Base-by-base conservation (phyloP, 805 yeast genomes). In the Barnettozyma vustinii region DNA sequence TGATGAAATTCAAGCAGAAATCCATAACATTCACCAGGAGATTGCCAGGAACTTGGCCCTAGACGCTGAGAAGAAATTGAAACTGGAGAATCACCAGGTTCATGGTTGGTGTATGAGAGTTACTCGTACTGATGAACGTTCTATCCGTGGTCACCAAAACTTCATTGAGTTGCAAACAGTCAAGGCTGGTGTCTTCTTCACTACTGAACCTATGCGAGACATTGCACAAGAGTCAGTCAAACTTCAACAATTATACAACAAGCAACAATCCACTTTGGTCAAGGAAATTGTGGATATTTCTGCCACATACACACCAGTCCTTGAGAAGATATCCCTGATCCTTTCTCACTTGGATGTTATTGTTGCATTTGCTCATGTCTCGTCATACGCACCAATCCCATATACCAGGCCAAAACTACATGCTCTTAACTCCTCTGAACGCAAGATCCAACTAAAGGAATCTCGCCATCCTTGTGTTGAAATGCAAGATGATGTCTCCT, bases 391-490 rank as follows among this genome's bases (percentile, higher is more conserved):
- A 0, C 92, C 96, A 27, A 75, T 76, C 19, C 87, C 94, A 7
- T 94, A 85, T 62, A 79, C 82, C 2, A 80, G 81, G 53, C 98
- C 99, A 2, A 73, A 59, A 35, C 72, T 91, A 70, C 77, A 83
- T 49, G 74, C 81, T 4, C 67, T 84, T 45, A 72, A 76, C 37
- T 61, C 60, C 19, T 33, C 68, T 42, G 53, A 62, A 1, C 74
- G 91, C 49, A 69, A 65, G 33, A 73, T 87, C 5, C 63, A 73
- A 9, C 71, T 92, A 27, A 73, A 73, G 48, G 84, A 81, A n/a
- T 88, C 97, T 0, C 78, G 99, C 55, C 99, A 94, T 63, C 99
- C 99, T 8, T 89, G 96, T 54, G 73, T 94, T 59, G 99, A 94
- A 65, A 87, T 81, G 47, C 97, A 90, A 64, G 96, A 91, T 54